Evolutionary conservation across 345 rosid species (phyloP).

Genomic region (Citrus maxima): DNA sequence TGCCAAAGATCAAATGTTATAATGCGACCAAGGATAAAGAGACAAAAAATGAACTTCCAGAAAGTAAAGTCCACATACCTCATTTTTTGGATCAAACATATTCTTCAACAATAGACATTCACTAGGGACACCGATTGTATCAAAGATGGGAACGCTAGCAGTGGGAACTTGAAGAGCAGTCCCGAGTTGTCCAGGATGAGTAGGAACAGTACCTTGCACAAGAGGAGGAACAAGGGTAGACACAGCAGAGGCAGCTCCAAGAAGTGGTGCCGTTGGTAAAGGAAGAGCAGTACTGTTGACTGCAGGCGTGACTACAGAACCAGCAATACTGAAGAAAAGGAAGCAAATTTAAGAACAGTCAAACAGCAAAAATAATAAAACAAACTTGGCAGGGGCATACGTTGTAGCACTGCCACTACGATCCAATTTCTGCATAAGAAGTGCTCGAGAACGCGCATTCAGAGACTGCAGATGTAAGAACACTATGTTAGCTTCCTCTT

Average conservation of each 20-base stretch:
- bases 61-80: conserved; percentile 44
- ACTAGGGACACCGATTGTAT: conserved; percentile 70
- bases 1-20: conserved; percentile 27
- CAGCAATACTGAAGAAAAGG: conserved; percentile 29
- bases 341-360: conserved; percentile 3
- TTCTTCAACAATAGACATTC: conserved; percentile 84
- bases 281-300: conserved; percentile 42
- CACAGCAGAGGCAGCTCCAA: conserved; percentile 38
- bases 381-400: conserved; percentile 32
- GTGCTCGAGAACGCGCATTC: conserved; percentile 86
- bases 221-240: conserved; percentile 55
- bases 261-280: conserved; percentile 38
- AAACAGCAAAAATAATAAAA: background rate
- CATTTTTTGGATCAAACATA: conserved; percentile 85
- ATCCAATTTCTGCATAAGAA: conserved; percentile 90
- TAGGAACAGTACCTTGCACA: conserved; percentile 43
- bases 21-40: background rate
- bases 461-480: conserved; percentile 54
- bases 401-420: conserved; percentile 80
- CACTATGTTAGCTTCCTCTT: background rate
- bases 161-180: conserved; percentile 45
- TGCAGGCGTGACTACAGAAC: conserved; percentile 31
- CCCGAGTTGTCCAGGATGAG: conserved; percentile 51
- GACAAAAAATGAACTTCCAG: background rate
- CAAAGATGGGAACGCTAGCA: conserved; percentile 37